Evolutionary conservation across 140 eudicot species (phyloP).

Genomic region (Bidens hawaiensis): DNA sequence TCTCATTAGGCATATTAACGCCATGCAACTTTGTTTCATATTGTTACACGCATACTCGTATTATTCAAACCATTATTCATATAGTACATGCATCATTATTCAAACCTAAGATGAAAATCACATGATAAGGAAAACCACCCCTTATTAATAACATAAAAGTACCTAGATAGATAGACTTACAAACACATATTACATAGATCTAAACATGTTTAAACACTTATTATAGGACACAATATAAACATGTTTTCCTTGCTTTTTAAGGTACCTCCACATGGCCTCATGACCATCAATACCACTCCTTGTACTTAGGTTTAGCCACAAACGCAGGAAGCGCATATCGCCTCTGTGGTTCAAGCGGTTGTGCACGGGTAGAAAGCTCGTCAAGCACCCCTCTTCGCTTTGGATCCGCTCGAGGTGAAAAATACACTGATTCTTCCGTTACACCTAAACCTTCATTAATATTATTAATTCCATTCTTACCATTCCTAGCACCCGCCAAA

Average conservation of each 20-base stretch:
- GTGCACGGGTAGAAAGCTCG: slow-evolving; percentile 26
- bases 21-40: neutral
- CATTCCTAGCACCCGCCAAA: neutral
- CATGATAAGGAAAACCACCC: neutral
- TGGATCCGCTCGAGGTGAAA: slow-evolving; percentile 23
- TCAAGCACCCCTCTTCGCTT: slow-evolving; percentile 34
- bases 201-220: no score
- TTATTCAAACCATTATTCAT: neutral
- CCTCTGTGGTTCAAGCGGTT: slow-evolving; percentile 24
- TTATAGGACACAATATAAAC: neutral
- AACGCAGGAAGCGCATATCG: slow-evolving; percentile 27
- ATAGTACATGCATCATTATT: neutral
- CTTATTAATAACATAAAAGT: neutral
- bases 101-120: neutral
- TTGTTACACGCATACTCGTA: neutral
- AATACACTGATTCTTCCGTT: slow-evolving; percentile 26
- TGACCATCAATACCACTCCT: slow-evolving; percentile 1
- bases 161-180: slow-evolving; percentile 4
- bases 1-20: neutral
- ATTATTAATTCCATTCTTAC: slow-evolving; percentile 11
- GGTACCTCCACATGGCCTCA: neutral
- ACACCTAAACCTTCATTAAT: slow-evolving; percentile 16
- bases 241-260: neutral
- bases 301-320: slow-evolving; percentile 15
- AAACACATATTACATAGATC: no score